phyloP scores from a whole-genome alignment of 2,329 filamentous ascomycete species.

The Elsinoe fawcettii region DNA sequence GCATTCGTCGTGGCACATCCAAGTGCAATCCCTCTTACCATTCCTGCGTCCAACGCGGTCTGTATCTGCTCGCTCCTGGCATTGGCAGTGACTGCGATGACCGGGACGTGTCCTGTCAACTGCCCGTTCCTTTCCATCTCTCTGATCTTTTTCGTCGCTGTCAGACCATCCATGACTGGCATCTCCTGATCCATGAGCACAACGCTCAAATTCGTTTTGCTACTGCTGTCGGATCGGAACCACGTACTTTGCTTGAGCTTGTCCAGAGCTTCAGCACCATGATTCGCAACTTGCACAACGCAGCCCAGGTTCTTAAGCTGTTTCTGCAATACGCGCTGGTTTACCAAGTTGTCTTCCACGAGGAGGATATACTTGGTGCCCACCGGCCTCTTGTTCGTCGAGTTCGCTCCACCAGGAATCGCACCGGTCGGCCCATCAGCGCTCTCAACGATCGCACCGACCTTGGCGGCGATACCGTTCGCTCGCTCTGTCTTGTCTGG shows the following conservation, averaged over 20 bases:
- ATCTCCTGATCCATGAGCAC: slow-evolving; percentile 76
- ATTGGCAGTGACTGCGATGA: slow-evolving; percentile 78
- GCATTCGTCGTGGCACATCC: too few species aligned
- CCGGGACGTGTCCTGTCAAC: slow-evolving; percentile 60
- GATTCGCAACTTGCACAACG: slow-evolving; percentile 41
- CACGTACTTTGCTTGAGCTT: slow-evolving; percentile 40
- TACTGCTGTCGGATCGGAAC: slow-evolving; percentile 37
- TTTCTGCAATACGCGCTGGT: slow-evolving; percentile 43
- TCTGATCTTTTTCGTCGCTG: slow-evolving; percentile 62
- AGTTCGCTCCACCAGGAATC: background rate
- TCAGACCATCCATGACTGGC: slow-evolving; percentile 76
- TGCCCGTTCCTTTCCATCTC: slow-evolving; percentile 56
- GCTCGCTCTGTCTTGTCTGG: slow-evolving; percentile 22
- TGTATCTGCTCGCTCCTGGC: slow-evolving; percentile 67
- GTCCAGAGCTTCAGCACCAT: slow-evolving; percentile 44
- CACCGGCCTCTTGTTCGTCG: slow-evolving; percentile 4
- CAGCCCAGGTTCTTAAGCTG: slow-evolving; percentile 44
- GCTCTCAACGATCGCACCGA: slow-evolving; percentile 14
- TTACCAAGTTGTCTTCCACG: slow-evolving; percentile 40
- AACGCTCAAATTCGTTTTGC: slow-evolving; percentile 29
- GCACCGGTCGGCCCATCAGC: background rate
- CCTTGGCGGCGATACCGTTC: slow-evolving; percentile 11
- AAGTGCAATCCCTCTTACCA: too few species aligned
- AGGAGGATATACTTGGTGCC: slow-evolving; percentile 29
- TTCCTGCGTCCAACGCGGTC: slow-evolving; percentile 63